A percentile compares a stretch with the other conserved stretches of the same genome.
Conservation (phyloP, 805 yeast genomes). For the Candida sonorensis region DNA sequence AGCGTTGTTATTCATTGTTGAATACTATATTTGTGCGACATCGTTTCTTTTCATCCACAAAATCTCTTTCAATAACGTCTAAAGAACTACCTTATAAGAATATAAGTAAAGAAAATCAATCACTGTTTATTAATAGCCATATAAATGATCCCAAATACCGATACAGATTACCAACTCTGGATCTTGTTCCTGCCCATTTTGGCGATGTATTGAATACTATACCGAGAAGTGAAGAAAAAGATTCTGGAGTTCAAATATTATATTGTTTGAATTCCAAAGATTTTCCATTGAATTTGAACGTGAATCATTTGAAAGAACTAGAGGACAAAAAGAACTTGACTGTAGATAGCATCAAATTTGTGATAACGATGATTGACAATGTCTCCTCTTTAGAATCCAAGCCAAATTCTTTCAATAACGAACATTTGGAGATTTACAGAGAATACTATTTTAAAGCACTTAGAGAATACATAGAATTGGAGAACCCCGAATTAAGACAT, state of each 20-base stretch:
- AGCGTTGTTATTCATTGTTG: no score
- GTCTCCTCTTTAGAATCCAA: neutral
- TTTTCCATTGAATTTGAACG: constrained; percentile 16
- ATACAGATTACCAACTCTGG: constrained; percentile 1
- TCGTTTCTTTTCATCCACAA: no score
- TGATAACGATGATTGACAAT: constrained; percentile 10
- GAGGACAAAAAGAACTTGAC: constrained; percentile 1
- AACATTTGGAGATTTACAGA: neutral
- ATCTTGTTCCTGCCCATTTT: constrained; percentile 7
- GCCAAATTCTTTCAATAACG: neutral
- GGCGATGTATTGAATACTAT: constrained; percentile 6
- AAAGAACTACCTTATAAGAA: constrained; percentile 1
- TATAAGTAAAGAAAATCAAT: neutral
- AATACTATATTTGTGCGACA: no score
- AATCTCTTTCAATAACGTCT: no score
- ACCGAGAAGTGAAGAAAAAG: constrained; percentile 1
- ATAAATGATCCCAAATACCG: constrained; percentile 2
- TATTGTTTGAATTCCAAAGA: constrained; percentile 16
- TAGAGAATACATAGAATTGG: neutral
- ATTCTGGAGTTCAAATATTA: constrained; percentile 5
- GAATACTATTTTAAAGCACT: constrained; percentile 2
- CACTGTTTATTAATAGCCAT: neutral
- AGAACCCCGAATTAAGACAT: neutral
- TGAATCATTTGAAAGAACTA: constrained; percentile 2
- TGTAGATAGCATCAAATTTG: constrained; percentile 6